Evolutionary conservation across 1,284 basidiomycete genomes (phyloP), one percentile per base, ranked within the genome.

Genomic region (Cutaneotrichosporon cavernicola): DNA sequence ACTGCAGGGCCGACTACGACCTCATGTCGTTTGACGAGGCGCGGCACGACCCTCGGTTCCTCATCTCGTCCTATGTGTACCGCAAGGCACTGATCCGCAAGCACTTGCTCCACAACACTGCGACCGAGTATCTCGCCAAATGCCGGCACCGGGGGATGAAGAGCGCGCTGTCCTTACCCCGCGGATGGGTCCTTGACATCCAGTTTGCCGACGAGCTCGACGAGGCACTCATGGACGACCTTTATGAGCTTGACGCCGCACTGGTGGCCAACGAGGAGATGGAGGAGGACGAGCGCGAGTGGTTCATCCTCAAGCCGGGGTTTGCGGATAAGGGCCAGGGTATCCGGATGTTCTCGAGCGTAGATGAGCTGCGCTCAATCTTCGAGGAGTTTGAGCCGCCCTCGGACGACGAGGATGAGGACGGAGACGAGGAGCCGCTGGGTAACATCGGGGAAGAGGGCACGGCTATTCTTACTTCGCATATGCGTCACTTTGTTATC

Each of bases 281-380:
- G 21, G 71, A 65, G 34, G 72, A 70, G 1, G 77, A 76, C 8
- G 70, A 74, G 26, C 86, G 82, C 65, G 93, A 62, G 56, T 83
- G 94, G 93, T 97, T 88, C 85, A 95, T 97, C 63, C 80, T 99
- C 60, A 99, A 99, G 81, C 95, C 97, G 46, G 93, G 93, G 13
- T 97, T 99, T 90, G 90, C 95, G 1, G 96, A 99, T 82, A 86
- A 93, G 62, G 97, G 93, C 4, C 91, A 93, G 83, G 97, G 96
- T 0, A 96, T 99, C 68, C 83, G 95, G 47, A 82, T 99, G 59
- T 98, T 99, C 79, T 87, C 90, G 61, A 89, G 85, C 58, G 88
- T 90, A 75, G 86, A 88, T 13, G 83, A 86, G 46, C 81, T 99
- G 65, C 84, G 86, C 66, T 76, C 79, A 1, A 97, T 98, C 55